Conservation (phyloP, 169 alveolate species). For the Blepharisma undulans region DNA sequence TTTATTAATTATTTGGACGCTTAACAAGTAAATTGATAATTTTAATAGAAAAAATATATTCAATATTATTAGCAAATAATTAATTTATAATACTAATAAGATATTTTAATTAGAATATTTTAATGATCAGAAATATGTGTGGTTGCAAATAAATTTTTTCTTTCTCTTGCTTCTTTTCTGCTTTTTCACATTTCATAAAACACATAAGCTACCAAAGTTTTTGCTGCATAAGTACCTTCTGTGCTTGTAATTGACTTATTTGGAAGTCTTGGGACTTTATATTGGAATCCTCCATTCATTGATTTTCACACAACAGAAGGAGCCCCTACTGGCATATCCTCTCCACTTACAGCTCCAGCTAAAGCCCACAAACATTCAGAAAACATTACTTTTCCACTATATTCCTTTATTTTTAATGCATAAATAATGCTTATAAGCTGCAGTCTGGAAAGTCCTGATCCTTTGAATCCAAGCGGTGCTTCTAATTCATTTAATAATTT, state of each 20-base stretch:
- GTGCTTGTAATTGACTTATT: not conserved
- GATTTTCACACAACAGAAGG: not conserved
- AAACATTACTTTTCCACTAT: not conserved
- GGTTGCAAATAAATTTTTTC: not conserved
- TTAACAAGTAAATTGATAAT: too few species aligned
- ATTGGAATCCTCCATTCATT: not conserved
- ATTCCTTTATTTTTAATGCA: not conserved
- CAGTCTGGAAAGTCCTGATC: not conserved
- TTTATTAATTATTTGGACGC: too few species aligned
- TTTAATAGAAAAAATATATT: too few species aligned
- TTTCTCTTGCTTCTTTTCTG: not conserved
- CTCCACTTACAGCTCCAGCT: constrained; percentile 29
- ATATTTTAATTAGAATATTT: too few species aligned
- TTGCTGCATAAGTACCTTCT: not conserved
- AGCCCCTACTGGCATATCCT: constrained; percentile 10
- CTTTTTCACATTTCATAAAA: not conserved
- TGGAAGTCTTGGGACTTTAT: not conserved
- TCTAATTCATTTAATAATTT: not conserved
- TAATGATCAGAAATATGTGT: not conserved
- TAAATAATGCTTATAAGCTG: not conserved
- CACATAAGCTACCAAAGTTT: not conserved
- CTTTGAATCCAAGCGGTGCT: constrained; percentile 40
- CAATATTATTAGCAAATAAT: too few species aligned
- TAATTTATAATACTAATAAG: too few species aligned
- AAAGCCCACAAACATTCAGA: constrained; percentile 23